Percentiles rank a stretch among this genome's conserved stretches.
phyloP scores from a whole-genome alignment of 2,329 filamentous ascomycete genomes.

The Aspergillus sojae region DNA sequence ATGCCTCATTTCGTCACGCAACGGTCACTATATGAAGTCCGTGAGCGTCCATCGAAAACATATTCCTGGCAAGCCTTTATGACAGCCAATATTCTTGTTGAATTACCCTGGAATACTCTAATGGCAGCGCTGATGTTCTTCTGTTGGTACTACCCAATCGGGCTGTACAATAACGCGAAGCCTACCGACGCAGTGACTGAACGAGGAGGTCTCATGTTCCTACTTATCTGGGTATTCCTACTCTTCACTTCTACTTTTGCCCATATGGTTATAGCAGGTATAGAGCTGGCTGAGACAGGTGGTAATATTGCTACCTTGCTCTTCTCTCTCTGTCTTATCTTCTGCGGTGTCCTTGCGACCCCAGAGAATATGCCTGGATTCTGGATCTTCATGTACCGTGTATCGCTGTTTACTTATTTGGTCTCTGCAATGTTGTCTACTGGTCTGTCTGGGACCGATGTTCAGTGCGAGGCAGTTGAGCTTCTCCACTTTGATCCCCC shows the following conservation, averaged over 20 bases:
- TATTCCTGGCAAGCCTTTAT: slow-evolving; percentile 77
- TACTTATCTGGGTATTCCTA: slow-evolving; percentile 67
- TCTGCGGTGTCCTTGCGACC: slow-evolving; percentile 57
- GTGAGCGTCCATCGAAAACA: slow-evolving; percentile 65
- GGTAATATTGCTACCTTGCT: slow-evolving; percentile 64
- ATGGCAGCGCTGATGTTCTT: slow-evolving; percentile 66
- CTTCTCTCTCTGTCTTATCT: slow-evolving; percentile 60
- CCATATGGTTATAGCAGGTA: slow-evolving; percentile 70
- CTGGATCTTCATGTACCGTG: slow-evolving; percentile 77
- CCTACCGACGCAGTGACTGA: slow-evolving; percentile 44
- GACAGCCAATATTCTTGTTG: slow-evolving; percentile 69
- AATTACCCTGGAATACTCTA: slow-evolving; percentile 67
- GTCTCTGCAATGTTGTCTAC: slow-evolving; percentile 48
- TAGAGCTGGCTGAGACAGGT: slow-evolving; percentile 69
- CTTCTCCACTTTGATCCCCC: slow-evolving; percentile 50
- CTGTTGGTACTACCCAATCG: slow-evolving; percentile 69
- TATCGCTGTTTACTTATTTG: slow-evolving; percentile 67
- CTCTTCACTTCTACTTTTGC: slow-evolving; percentile 72
- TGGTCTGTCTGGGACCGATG: slow-evolving; percentile 32
- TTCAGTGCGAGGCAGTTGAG: slow-evolving; percentile 33
- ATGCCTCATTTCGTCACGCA: slow-evolving; percentile 62
- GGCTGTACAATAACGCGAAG: slow-evolving; percentile 45
- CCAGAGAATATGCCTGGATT: slow-evolving; percentile 65
- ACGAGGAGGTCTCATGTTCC: slow-evolving; percentile 65
- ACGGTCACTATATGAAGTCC: slow-evolving; percentile 60